phyloP scores from a whole-genome alignment of 2,329 filamentous ascomycete species.

The Colletotrichum liaoningense region DNA sequence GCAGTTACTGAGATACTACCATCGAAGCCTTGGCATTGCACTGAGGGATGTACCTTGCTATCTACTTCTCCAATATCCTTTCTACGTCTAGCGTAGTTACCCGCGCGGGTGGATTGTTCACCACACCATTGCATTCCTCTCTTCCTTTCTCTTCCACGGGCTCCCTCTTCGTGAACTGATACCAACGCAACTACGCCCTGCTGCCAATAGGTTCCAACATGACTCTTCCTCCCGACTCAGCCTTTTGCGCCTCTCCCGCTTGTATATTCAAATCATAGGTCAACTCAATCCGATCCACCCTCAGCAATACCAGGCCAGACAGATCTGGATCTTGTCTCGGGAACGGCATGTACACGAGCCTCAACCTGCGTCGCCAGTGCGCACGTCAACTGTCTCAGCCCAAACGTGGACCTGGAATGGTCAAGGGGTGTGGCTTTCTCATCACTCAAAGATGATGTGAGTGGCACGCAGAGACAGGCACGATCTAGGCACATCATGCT shows the following conservation, averaged over 20 bases:
- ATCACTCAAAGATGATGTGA: constrained; percentile 14
- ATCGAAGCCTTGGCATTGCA: no score
- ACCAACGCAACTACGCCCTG: background rate
- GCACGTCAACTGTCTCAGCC: constrained; percentile 24
- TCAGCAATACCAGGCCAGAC: background rate
- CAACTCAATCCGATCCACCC: background rate
- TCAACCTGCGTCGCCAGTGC: constrained; percentile 14
- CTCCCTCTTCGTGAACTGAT: background rate
- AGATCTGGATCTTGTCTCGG: constrained; percentile 24
- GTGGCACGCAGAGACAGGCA: constrained; percentile 7
- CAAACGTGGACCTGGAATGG: constrained; percentile 15
- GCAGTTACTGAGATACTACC: background rate
- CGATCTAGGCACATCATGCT: background rate
- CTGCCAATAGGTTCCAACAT: background rate
- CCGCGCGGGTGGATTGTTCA: constrained; percentile 27
- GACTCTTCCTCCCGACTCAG: background rate
- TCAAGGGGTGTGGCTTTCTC: background rate
- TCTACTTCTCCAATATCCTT: background rate
- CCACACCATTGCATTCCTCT: constrained; percentile 14
- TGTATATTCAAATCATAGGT: background rate
- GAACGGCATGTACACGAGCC: constrained; percentile 28
- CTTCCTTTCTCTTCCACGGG: background rate
- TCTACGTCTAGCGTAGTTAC: background rate
- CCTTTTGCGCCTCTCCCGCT: constrained; percentile 15
- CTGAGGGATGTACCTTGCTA: background rate